These are phyloP conservation scores for Solanum commersonii DNA, from an alignment of 257 asterid species.

Conservation along the genomic window DNA sequence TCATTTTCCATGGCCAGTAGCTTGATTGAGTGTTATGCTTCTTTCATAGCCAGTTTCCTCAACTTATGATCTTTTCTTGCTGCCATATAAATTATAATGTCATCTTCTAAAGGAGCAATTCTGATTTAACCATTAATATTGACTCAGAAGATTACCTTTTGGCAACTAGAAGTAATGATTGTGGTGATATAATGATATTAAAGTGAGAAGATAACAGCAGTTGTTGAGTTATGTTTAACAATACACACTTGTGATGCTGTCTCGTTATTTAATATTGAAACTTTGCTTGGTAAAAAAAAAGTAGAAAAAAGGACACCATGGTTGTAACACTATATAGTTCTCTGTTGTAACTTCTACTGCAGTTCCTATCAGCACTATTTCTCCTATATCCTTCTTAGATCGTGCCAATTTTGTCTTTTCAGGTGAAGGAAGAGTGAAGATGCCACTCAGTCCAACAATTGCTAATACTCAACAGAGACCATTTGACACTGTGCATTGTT, in stretches of 20 bases:
- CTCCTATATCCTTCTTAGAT: background rate
- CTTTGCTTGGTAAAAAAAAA: background rate
- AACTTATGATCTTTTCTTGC: background rate
- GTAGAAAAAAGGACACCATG: background rate
- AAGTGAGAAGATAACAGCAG: background rate
- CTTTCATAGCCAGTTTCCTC: background rate
- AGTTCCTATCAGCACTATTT: background rate
- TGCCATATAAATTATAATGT: background rate
- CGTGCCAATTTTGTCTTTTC: conserved; percentile 5
- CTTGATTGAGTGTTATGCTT: background rate
- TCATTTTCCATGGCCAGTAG: too few species aligned
- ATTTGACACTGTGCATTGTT: conserved; percentile 37
- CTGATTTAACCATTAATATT: background rate
- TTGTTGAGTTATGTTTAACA: background rate
- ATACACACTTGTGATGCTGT: background rate
- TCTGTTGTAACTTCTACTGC: background rate
- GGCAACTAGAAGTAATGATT: background rate
- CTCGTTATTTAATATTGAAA: background rate
- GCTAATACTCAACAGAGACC: conserved; percentile 46
- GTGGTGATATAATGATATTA: background rate
- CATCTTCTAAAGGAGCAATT: background rate
- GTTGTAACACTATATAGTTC: background rate
- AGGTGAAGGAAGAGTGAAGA: conserved; percentile 82
- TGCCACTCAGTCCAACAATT: conserved; percentile 86
- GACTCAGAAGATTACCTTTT: background rate